Percentiles rank a stretch among this genome's conserved stretches.
Conservation (phyloP, 345 rosid genomes). For the Boechera stricta region DNA sequence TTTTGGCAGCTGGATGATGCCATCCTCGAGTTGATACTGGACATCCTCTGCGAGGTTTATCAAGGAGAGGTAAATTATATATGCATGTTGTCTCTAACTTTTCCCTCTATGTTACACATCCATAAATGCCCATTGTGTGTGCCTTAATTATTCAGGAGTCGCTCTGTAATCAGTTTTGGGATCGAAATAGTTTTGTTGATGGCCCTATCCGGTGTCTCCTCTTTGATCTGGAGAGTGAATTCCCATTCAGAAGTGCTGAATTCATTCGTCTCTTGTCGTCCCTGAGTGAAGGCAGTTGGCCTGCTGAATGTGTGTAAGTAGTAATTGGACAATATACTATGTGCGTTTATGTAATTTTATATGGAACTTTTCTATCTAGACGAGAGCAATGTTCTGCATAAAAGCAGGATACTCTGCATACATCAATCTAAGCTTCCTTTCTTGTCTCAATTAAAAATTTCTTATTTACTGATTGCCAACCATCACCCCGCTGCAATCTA, state of each 20-base stretch:
- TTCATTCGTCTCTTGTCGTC: slow-evolving; percentile 79
- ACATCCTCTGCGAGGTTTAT: slow-evolving; percentile 86
- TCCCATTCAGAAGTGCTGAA: slow-evolving; percentile 78
- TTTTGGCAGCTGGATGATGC: slow-evolving; percentile 68
- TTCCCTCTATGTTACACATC: slow-evolving; percentile 25
- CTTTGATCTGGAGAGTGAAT: slow-evolving; percentile 85
- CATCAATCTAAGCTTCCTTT: slow-evolving; percentile 27
- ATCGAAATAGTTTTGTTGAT: slow-evolving; percentile 82
- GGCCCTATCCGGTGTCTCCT: slow-evolving; percentile 97
- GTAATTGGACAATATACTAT: slow-evolving; percentile 12
- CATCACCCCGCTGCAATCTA: slow-evolving; percentile 21
- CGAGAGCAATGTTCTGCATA: neutral
- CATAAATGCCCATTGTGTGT: slow-evolving; percentile 41
- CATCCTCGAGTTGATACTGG: slow-evolving; percentile 75
- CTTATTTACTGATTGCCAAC: slow-evolving; percentile 15
- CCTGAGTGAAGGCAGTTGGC: slow-evolving; percentile 96
- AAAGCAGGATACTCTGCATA: slow-evolving; percentile 15
- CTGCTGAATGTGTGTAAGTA: slow-evolving; percentile 97
- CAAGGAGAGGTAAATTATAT: slow-evolving; percentile 75
- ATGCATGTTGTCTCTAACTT: slow-evolving; percentile 22
- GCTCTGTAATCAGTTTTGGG: slow-evolving; percentile 98
- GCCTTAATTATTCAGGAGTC: slow-evolving; percentile 67
- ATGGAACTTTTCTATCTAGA: slow-evolving; percentile 29
- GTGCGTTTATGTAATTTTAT: slow-evolving; percentile 12
- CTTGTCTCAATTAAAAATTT: slow-evolving; percentile 7